Base-by-base conservation (phyloP, 176 grass and related monocot species). In the Oryza glumipatula region DNA sequence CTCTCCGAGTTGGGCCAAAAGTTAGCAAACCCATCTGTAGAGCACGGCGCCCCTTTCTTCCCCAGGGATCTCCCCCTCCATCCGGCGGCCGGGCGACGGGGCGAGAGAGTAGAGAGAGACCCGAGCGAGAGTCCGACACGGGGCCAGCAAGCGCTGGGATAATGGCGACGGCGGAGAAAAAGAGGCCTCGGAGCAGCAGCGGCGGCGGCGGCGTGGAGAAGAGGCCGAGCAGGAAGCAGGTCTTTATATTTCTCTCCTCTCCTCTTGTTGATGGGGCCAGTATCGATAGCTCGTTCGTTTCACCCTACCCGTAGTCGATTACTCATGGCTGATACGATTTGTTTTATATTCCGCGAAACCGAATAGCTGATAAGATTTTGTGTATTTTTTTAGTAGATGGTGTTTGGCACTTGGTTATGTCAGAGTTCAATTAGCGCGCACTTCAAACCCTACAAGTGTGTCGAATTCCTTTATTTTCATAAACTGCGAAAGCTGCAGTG, bases 191-290 rank as follows among this genome's bases (percentile, higher is more conserved):
- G 58, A 56, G 68, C 58, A 78, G 44, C 46, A 68, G 54, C 83
- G 4, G 33, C 33, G 35, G 33, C 35, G 10, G 73, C 24, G 45
- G 45, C 0, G 56, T 2, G 26, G 78, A 58, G 79, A 90, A 6
- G 56, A 77, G 56, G 21, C 45, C 24, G 5, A 82, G 14, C 4
- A 86, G 83, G 45, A 86, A 90, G 67, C 67, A 86, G 88, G 88
- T 90, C 5, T 58, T 4, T 52, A 11, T 86, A 23, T 26, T 17
- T 17, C 45, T 44, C n/a, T 3, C 36, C n/a, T 4, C 30, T 3
- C 36, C 11, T 36, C 3, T 63, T 28, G 23, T 13, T 69, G 4
- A 60, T 12, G 32, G 30, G 6, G 11, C 11, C 11, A 46, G 19
- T 22, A 38, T 38, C 36, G 33, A 38, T 64, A 48, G 4, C 16